Conservation (phyloP, 805 yeast genomes). For the Metschnikowia baotianmanensis region DNA sequence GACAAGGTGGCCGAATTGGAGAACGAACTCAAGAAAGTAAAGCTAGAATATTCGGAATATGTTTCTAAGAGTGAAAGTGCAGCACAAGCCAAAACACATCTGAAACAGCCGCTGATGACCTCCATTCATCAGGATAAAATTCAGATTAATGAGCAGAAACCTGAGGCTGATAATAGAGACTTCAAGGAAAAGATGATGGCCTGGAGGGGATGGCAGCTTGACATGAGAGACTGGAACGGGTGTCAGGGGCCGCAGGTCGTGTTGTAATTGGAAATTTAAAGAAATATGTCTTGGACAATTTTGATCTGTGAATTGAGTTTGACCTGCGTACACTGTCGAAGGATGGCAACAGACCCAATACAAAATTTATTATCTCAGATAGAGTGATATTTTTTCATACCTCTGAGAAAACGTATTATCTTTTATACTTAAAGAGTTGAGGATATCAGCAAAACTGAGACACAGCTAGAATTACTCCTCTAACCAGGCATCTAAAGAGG, state of each 20-base stretch:
- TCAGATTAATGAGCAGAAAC: not conserved
- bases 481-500: too few relatives aligned
- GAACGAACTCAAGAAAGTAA: slow-evolving; percentile 19
- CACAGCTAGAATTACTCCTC: too few relatives aligned
- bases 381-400: too few relatives aligned
- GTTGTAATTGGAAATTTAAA: slow-evolving; percentile 10
- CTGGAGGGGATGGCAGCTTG: slow-evolving; percentile 86
- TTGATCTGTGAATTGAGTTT: not conserved
- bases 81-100: too few relatives aligned
- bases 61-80: too few relatives aligned
- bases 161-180: slow-evolving; percentile 39
- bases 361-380: not conserved
- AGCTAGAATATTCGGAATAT: not conserved
- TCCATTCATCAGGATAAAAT: too few relatives aligned
- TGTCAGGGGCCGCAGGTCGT: slow-evolving; percentile 43
- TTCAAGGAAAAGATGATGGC: slow-evolving; percentile 57
- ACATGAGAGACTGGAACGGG: slow-evolving; percentile 80
- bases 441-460: too few relatives aligned
- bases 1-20: slow-evolving; percentile 34
- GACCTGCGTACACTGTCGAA: too few relatives aligned
- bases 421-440: too few relatives aligned
- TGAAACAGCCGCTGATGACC: not conserved
- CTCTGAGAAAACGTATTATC: too few relatives aligned
- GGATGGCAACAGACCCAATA: too few relatives aligned
- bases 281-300: not conserved